Evolutionary conservation across 192 early-diverging fungal species (phyloP), one percentile per base, ranked within the genome.

Genomic region (Umbelopsis ramanniana): DNA sequence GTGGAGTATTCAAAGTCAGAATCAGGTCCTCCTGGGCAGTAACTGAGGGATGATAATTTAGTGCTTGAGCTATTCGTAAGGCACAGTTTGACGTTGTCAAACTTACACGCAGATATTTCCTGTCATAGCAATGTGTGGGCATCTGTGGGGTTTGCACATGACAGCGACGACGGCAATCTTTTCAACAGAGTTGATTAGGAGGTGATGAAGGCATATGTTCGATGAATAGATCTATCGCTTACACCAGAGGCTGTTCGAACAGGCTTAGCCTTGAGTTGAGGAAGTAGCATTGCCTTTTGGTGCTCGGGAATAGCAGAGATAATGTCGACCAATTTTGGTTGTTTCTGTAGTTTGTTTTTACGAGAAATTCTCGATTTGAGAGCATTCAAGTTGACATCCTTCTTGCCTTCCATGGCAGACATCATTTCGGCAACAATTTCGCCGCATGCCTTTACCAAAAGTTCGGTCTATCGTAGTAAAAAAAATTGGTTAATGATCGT

Each of bases 1-100:
- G 98, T 99, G 52, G 95, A 97, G 82, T 99, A 99, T 83, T 99
- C 98, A 78, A 99, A 99, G 79, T 99, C 98, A 7, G 96, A 97
- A 77, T 99, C 98, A 4, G 98, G 98, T 0, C 98, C 98, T 57
- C 97, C 97, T 21, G 97, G 97, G 73, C 97, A 96, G 81, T 97
- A 93, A 17, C 89, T 90, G 72, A 19, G 66, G 35, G n/a, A 23
- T 35, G 35, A 19, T 3, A 29, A 29, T 24, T 48, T 45, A 68
- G 6, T 43, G 40, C 40, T 43, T 43, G 11, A 43, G 1, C 40
- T 12, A 43, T 43, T 6, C 6, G 11, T 43, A 43, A 43, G 11
- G 40, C 40, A 29, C 29, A 29, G 1, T 43, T 12, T 43, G 40
- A 43, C 11, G 29, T 29, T 11, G 0, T 43, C 40, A 7, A 21